Base-by-base conservation (phyloP, 1,284 basidiomycete genomes). In the Rhodotorula sp. region DNA sequence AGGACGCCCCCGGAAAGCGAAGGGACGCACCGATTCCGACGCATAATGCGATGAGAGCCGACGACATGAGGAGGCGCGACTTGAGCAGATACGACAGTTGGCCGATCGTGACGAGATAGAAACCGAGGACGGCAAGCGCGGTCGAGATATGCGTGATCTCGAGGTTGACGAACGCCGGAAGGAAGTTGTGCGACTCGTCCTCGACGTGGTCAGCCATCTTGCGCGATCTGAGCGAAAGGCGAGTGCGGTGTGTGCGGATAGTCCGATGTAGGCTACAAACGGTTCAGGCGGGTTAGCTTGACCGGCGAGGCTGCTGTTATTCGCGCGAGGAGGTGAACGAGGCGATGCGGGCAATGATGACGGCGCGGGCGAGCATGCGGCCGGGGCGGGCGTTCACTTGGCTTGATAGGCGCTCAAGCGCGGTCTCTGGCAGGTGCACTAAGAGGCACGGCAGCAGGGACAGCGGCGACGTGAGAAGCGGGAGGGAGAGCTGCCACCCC, bases 21-120 rank as follows among this genome's bases (percentile, higher is more conserved):
- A n/a, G 4, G 21, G 3, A 27, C 72, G 58, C 25, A 74, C 73
- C 61, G 59, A 76, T 73, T 1, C 75, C 75, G 29, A 76, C 25
- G 27, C 48, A 59, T 37, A 76, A 56, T 1, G 72, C 58, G 55
- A 76, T 61, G 41, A 76, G 62, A 1, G 75, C 71, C 17, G 48
- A 56, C 12, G 75, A 83, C 66, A 84, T 78, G 73, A 82, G 82
- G 8, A 84, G 77, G 48, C 78, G 76, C 72, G 84, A 82, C 67
- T 84, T 84, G 63, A 84, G 48, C 25, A 82, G 78, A 69, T 82
- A 84, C 41, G 79, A 80, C 51, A 82, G 69, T 10, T 83, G 80
- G 1, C 81, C 82, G 61, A 82, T 71, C 25, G 81, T 56, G 29
- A 77, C 75, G 64, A 83, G 51, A 63, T 73, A 76, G 25, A 46